Conservation (phyloP, 805 yeast species). For the Candida germanica region DNA sequence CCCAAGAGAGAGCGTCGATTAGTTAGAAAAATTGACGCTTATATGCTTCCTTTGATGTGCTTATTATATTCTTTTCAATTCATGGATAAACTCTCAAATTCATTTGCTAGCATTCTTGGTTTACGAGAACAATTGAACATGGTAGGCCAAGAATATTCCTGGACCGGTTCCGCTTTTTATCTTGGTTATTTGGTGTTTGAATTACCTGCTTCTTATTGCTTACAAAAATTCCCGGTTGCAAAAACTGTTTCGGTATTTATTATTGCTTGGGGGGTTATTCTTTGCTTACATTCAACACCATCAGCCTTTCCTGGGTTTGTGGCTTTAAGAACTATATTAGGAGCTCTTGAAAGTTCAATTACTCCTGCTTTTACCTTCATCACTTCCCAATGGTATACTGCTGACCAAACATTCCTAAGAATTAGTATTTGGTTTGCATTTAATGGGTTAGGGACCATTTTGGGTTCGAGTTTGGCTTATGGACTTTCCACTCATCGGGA, state of each 20-base stretch:
- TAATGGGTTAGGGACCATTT: constrained; percentile 31
- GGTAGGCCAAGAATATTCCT: constrained; percentile 32
- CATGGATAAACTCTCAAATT: constrained; percentile 37
- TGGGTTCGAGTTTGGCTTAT: constrained; percentile 51
- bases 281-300: constrained; percentile 53
- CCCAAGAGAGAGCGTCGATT: constrained; percentile 17
- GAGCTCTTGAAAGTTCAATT: constrained; percentile 36
- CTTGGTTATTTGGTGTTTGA: constrained; percentile 62
- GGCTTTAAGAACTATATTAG: constrained; percentile 37
- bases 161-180: constrained; percentile 41
- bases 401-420: constrained; percentile 32
- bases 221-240: constrained; percentile 59
- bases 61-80: constrained; percentile 26
- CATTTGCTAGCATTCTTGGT: constrained; percentile 40
- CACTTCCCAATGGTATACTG: constrained; percentile 32
- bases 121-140: constrained; percentile 34
- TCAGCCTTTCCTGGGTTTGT: constrained; percentile 35
- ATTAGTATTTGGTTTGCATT: constrained; percentile 36
- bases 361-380: constrained; percentile 42
- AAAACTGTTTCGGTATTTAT: constrained; percentile 48
- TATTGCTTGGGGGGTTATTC: constrained; percentile 60
- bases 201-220: constrained; percentile 41
- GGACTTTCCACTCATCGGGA: constrained; percentile 41
- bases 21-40: constrained; percentile 21
- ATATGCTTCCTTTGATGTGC: constrained; percentile 25